Percentiles rank a stretch among this genome's conserved stretches.
These are phyloP conservation scores for Diutina ranongensis DNA, from an alignment of 1,139 yeast genomes.

Conservation along the genomic window DNA sequence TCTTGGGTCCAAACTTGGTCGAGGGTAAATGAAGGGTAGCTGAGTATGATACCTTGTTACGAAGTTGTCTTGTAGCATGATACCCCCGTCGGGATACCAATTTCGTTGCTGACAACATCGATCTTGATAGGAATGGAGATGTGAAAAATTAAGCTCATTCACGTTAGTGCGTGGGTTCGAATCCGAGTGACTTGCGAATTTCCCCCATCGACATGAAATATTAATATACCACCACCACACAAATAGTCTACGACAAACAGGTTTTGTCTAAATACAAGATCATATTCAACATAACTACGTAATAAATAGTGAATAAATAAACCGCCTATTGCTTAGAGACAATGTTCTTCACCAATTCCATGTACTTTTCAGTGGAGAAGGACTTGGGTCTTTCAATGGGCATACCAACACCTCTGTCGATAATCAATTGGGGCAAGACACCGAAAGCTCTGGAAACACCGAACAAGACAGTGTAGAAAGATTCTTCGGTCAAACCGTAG, in stretches of 20 bases:
- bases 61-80: background rate
- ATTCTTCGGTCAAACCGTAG: conserved; percentile 91
- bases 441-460: conserved; percentile 98
- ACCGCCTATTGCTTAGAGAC: conserved; percentile 14
- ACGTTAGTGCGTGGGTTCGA: background rate
- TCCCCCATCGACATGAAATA: too few relatives aligned
- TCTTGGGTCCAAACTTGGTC: conserved; percentile 30
- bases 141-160: background rate
- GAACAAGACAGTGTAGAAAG: conserved; percentile 94
- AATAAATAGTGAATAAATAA: conserved; percentile 6
- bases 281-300: conserved; percentile 6
- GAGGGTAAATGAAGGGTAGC: conserved; percentile 29
- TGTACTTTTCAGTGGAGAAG: conserved; percentile 66
- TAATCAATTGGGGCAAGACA: conserved; percentile 91
- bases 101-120: background rate
- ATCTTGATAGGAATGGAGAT: background rate
- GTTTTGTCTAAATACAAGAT: background rate
- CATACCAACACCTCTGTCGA: conserved; percentile 91
- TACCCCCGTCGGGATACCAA: background rate
- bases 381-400: conserved; percentile 98
- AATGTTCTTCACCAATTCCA: conserved; percentile 46
- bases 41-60: background rate
- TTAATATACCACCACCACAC: too few relatives aligned
- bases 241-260: too few relatives aligned
- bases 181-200: too few relatives aligned